Evolutionary conservation across 352 stramenopile genomes (phyloP), one percentile per base, ranked within the genome.

Genomic region (Hyaloperonospora brassicae): DNA sequence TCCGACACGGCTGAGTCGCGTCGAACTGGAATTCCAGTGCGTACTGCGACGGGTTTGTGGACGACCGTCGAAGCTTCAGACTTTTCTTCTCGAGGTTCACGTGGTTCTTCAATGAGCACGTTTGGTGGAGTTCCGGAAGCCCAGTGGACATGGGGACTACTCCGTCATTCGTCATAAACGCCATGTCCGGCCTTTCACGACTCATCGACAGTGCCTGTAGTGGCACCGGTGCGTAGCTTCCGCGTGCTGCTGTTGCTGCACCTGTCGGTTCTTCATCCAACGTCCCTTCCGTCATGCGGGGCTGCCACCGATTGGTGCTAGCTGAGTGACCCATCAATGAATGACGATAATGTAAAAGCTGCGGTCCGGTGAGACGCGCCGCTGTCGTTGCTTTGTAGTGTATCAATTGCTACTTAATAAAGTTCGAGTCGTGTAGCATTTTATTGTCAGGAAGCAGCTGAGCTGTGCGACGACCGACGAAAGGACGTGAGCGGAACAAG

Each of bases 131-230:
- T 65, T 90, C 81, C 6, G 84, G 84, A 43, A 88, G 52, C 13
- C 84, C 76, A 31, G 81, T 62, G 6, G 65, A 64, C 5, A 68
- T 34, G 27, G 4, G 40, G 36, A 67, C 59, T 36, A 58, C 44
- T n/a, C 10, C 57, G 50, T 93, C 77, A 58, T 87, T 81, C 36
- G 80, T 84, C 66, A 93, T 86, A 64, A 93, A 93, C 9, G 72
- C 84, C 81, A 92, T 84, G 58, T 93, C 84, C 0, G 81, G 79
- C 2, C 84, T 71, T 1, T 80, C 78, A 44, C 74, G 76, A 52
- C 71, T 92, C 56, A 91, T 51, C 57, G 92, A 93, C 48, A 93
- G 64, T 27, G 84, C 81, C 63, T 93, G 81, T 57, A 93, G 76
- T 54, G 90, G 81, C 57, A 76, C 79, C 11, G 76, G 79, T 34